Evolutionary conservation across 1,284 basidiomycete species (phyloP).

Genomic region (Coniferiporia sulphurascens): DNA sequence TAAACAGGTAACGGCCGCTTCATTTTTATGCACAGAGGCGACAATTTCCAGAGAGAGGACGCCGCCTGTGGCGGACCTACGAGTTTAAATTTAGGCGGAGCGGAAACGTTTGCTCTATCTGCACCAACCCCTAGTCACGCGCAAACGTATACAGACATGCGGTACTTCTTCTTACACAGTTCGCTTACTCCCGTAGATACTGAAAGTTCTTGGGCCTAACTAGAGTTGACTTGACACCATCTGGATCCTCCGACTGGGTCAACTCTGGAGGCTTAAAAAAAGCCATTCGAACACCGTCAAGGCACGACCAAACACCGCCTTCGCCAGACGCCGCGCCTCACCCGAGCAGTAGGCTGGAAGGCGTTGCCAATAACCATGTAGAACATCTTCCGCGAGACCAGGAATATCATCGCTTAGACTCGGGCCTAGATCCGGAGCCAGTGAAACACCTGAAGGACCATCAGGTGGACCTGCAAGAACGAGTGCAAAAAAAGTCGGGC

Average conservation of each 20-base stretch:
- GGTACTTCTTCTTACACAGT: neutral
- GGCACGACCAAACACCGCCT: neutral
- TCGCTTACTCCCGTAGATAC: neutral
- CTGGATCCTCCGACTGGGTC: neutral
- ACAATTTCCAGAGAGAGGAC: neutral
- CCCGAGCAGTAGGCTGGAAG: neutral
- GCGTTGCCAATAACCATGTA: neutral
- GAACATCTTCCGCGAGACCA: neutral
- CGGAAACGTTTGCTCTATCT: neutral
- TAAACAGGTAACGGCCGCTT: neutral
- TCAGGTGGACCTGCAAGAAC: neutral
- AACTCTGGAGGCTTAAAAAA: neutral
- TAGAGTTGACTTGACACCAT: neutral
- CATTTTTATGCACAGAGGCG: neutral
- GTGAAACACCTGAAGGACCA: neutral
- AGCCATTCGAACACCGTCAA: neutral
- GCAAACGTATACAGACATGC: neutral
- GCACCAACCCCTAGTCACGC: neutral
- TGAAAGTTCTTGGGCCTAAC: neutral
- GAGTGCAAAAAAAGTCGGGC: conserved; percentile 4
- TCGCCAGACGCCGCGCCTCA: neutral
- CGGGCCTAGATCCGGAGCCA: neutral
- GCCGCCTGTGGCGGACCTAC: neutral
- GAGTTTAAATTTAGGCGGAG: neutral
- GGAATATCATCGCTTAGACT: neutral